phyloP scores from a whole-genome alignment of 306 rosid genomes.

The Gastrolobium bilobum region DNA sequence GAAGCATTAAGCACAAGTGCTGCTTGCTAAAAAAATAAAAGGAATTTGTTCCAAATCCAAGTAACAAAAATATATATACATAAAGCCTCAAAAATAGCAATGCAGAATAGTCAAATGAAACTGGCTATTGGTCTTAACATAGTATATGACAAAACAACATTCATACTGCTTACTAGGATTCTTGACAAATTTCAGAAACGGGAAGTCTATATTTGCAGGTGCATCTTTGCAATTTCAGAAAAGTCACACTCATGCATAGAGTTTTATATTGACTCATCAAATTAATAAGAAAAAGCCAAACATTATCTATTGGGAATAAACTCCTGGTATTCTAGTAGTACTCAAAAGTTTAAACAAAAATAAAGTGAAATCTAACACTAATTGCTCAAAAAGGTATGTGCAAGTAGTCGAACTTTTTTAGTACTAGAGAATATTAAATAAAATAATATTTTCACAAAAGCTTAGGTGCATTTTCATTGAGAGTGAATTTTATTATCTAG shows the following conservation, averaged over 20 bases:
- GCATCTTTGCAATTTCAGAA: background rate
- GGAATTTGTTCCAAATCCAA: constrained; percentile 1
- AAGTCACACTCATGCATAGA: constrained; percentile 15
- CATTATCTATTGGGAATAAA: background rate
- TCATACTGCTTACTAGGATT: background rate
- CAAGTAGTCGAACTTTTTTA: constrained; percentile 4
- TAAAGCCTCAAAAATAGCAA: constrained; percentile 18
- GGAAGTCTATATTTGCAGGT: background rate
- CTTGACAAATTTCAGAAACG: constrained; percentile 21
- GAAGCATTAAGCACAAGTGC: constrained; percentile 99
- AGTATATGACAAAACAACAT: constrained; percentile 20
- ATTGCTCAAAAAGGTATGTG: background rate
- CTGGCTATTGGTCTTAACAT: background rate
- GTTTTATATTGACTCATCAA: background rate
- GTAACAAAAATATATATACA: constrained; percentile 28
- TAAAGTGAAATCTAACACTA: background rate
- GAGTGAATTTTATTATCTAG: background rate
- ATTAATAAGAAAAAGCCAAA: background rate
- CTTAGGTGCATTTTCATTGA: background rate
- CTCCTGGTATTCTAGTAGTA: background rate
- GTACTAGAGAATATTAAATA: background rate
- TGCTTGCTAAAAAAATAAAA: constrained; percentile 74
- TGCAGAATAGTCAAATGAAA: constrained; percentile 26
- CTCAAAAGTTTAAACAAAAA: background rate
- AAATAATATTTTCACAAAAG: background rate